Base-by-base conservation (phyloP, 164 flowering plant species). In the Aristolochia fimbriata region DNA sequence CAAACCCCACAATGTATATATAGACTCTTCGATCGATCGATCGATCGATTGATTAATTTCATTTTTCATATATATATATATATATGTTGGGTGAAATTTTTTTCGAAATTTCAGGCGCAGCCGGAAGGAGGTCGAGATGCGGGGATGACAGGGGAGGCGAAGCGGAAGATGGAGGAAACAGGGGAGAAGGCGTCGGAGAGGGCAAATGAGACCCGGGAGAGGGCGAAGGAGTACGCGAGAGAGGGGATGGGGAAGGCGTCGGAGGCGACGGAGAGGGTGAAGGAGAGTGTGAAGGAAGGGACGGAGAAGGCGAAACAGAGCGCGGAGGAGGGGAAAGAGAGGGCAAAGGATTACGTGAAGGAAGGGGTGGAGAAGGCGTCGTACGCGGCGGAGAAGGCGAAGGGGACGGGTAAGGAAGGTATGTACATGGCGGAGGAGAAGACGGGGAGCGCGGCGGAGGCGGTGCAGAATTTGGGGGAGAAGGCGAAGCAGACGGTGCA, bases 401-500 rank as follows among this genome's bases (percentile, higher is more conserved):
- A 21, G 59, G 51, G 64, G 23, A 58, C 21, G 60, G 59, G 69
- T 0, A 50, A 52, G 57, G 77, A 73, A 48, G 62, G 33, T 51
- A 54, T 64, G 9, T 55, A 45, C 47, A 55, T 52, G 49, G 67
- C 66, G 30, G 3, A 27, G 30, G 30, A 27, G 30, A 27, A 27
- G 30, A 27, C 30, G 30, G 30, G 5, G 30, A 27, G 5, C 3
- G 30, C 30, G 20, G 63, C 60, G 1, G 74, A 62, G 55, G 49
- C 66, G 25, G 72, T 68, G 11, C 56, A 65, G 37, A 68, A 59
- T 22, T 64, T 60, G 5, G 66, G 68, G 4, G 83, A 80, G 59
- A 77, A 70, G 68, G 74, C 83, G 37, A 77, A 78, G 76, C 58
- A 77, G 70, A 73, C 80, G 16, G 64, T 68, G 72, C 68, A 76